Evolutionary conservation across 306 rosid species (phyloP), one percentile per base, ranked within the genome.

Genomic region (Canavalia ensiformis): DNA sequence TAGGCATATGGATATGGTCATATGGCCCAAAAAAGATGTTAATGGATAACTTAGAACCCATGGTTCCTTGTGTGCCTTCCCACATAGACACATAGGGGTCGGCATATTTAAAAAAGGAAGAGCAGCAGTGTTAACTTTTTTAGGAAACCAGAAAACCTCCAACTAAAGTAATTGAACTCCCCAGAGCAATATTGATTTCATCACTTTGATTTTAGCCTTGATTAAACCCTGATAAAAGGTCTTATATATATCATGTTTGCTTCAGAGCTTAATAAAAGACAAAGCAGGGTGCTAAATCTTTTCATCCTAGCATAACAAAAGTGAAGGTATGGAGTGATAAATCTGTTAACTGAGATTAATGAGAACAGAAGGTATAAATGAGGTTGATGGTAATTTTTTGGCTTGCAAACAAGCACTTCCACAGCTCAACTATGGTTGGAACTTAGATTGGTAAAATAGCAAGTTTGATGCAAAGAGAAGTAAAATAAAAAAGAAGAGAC

Each of bases 261-360:
- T 80, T 63, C 58, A 60, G n/a, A 62, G 54, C 62, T n/a, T 46
- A 50, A 44, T 35, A 7, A 2, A 49, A 59, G 52, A 59, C 13
- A 11, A 28, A 25, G 18, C 6, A 11, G 39, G 29, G 41, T 59
- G 69, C 39, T 60, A 68, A 57, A 62, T 66, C n/a, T 49, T 10
- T 45, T 79, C 49, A n/a, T 33, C 55, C 70, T 33, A 54, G 63
- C 71, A 74, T 66, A 74, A 84, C 11, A 66, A 64, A 66, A 49
- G 41, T 57, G 10, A 6, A 42, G 57, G 54, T 11, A 46, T 29
- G 1, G 46, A 46, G 37, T 75, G 49, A 28, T 62, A 62, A 45
- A 68, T 50, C 9, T 18, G 10, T 52, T 60, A 52, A 28, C 34
- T 18, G 34, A 42, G 37, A 51, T 50, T 49, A 49, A 33, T n/a